phyloP scores from a whole-genome alignment of 495 filamentous ascomycete species.

The Penicillium soppii region DNA sequence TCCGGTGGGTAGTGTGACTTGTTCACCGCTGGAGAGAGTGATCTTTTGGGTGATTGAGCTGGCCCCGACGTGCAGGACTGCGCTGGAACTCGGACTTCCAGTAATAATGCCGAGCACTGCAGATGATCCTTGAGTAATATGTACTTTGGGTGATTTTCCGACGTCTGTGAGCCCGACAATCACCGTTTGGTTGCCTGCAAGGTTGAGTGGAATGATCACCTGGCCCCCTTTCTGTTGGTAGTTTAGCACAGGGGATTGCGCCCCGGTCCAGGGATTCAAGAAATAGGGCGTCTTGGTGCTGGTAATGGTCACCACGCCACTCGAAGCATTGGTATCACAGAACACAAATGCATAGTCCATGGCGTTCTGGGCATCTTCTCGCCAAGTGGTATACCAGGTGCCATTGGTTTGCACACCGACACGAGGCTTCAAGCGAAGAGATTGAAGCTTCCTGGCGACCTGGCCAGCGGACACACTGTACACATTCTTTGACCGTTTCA shows the following conservation, averaged over 20 bases:
- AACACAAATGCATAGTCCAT: constrained; percentile 40
- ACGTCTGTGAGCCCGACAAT: constrained; percentile 33
- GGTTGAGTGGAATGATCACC: constrained; percentile 25
- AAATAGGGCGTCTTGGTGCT: constrained; percentile 31
- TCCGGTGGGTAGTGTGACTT: too few species aligned
- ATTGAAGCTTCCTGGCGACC: constrained; percentile 22
- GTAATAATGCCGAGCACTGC: constrained; percentile 19
- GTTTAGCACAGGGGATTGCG: constrained; percentile 26
- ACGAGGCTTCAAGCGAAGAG: constrained; percentile 19
- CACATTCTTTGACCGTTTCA: constrained; percentile 20
- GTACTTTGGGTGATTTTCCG: not conserved
- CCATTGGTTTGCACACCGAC: constrained; percentile 24
- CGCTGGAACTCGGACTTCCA: constrained; percentile 1
- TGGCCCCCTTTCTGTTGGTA: constrained; percentile 22
- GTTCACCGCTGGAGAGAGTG: constrained; percentile 28
- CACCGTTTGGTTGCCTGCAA: constrained; percentile 34
- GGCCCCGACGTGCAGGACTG: constrained; percentile 18
- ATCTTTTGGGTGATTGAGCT: constrained; percentile 4
- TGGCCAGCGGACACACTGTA: constrained; percentile 10
- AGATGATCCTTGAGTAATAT: constrained; percentile 12
- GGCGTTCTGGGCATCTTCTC: constrained; percentile 16
- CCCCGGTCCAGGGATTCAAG: constrained; percentile 43
- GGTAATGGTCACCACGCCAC: constrained; percentile 24
- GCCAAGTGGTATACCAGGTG: constrained; percentile 36
- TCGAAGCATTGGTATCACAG: constrained; percentile 29